These are phyloP conservation scores for Solanum sejunctum DNA, from an alignment of 257 asterid genomes.

Conservation along the genomic window DNA sequence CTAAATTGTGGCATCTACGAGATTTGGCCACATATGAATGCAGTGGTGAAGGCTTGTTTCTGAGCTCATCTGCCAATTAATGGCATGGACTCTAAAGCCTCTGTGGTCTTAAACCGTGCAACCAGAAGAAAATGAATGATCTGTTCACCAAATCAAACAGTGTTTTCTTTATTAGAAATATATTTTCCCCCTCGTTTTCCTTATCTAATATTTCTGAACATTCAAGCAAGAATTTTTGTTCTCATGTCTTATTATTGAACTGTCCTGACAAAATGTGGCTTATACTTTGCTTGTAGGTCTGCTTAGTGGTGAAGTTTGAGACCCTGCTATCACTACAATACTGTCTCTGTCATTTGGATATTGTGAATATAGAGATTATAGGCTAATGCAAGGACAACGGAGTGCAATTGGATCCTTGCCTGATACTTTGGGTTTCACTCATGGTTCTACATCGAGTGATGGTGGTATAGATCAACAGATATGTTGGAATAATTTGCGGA, in stretches of 20 bases:
- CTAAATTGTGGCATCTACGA: neutral
- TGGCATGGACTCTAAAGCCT: neutral
- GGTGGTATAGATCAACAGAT: slow-evolving; percentile 51
- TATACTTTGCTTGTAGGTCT: slow-evolving; percentile 26
- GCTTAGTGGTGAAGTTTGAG: slow-evolving; percentile 5
- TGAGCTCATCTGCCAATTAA: neutral
- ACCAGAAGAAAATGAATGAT: neutral
- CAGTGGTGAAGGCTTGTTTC: neutral
- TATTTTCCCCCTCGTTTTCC: neutral
- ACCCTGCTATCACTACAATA: neutral
- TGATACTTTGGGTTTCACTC: slow-evolving; percentile 54
- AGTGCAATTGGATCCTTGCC: slow-evolving; percentile 57
- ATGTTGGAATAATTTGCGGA: slow-evolving; percentile 46
- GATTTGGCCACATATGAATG: neutral
- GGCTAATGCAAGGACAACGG: slow-evolving; percentile 80
- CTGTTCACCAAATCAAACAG: neutral
- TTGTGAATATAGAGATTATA: slow-evolving; percentile 6
- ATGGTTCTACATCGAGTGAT: slow-evolving; percentile 51
- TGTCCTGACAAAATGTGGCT: neutral
- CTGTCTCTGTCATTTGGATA: neutral
- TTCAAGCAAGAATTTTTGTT: neutral
- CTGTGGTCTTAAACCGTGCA: neutral
- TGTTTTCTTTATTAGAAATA: neutral
- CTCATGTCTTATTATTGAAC: neutral
- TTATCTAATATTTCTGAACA: neutral